These are phyloP conservation scores for Penicillium decumbens DNA, from an alignment of 2,329 filamentous ascomycete species.

Conservation along the genomic window DNA sequence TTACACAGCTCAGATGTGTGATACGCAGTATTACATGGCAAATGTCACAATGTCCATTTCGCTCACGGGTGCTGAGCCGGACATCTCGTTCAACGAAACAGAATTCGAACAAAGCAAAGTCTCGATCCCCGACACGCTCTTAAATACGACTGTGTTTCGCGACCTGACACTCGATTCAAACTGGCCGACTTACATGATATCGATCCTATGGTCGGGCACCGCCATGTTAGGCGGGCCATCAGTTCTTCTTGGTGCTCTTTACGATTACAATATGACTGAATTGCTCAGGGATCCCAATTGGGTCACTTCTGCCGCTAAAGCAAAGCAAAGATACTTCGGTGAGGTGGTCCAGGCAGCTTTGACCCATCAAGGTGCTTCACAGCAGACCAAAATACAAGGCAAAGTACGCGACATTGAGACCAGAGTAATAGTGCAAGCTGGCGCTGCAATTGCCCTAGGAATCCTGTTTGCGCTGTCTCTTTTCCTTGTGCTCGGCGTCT, in stretches of 20 bases:
- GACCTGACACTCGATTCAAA: constrained; percentile 1
- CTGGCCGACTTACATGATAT: constrained; percentile 18
- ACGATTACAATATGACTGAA: constrained; percentile 18
- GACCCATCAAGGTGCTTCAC: constrained; percentile 4
- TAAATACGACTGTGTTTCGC: constrained; percentile 10
- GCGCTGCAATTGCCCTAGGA: constrained; percentile 14
- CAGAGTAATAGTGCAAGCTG: constrained; percentile 12
- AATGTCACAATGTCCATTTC: constrained; percentile 6
- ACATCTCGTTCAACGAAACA: constrained; percentile 9
- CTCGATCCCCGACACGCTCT: constrained; percentile 2
- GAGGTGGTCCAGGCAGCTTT: constrained; percentile 16
- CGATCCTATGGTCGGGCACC: constrained; percentile 3
- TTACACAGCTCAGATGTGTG: constrained; percentile 7
- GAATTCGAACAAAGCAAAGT: constrained; percentile 12
- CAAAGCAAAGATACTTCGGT: constrained; percentile 17
- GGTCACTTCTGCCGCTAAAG: constrained; percentile 5
- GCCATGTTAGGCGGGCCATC: constrained; percentile 12
- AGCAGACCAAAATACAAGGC: not conserved
- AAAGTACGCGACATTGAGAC: constrained; percentile 1
- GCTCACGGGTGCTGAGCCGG: not conserved
- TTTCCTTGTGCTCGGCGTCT: constrained; percentile 7
- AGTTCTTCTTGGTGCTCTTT: constrained; percentile 17
- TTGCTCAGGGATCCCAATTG: constrained; percentile 6
- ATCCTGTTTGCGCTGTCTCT: constrained; percentile 9
- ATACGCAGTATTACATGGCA: constrained; percentile 15